These are phyloP conservation scores for Aspergillus bombycis DNA, from an alignment of 2,329 filamentous ascomycete species.

Conservation along the genomic window DNA sequence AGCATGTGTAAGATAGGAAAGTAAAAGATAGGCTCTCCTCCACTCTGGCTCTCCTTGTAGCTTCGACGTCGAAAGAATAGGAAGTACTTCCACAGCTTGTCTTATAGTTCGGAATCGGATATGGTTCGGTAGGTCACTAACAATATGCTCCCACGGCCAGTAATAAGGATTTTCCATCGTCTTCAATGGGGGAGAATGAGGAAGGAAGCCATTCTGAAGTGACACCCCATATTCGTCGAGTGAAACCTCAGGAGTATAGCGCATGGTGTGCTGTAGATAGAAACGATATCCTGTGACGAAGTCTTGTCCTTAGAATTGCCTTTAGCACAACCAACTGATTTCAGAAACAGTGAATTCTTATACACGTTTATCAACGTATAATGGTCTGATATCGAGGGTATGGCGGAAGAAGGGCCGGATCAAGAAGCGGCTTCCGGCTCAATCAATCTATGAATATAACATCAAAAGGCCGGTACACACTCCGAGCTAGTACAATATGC, in stretches of 20 bases:
- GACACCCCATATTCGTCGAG: constrained; percentile 70
- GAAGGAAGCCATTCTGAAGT: constrained; percentile 74
- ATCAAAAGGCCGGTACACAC: neutral
- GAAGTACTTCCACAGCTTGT: constrained; percentile 73
- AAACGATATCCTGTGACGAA: neutral
- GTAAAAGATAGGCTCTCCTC: constrained; percentile 77
- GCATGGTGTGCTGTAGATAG: constrained; percentile 23
- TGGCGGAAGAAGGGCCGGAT: constrained; percentile 9
- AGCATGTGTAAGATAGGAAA: constrained; percentile 75
- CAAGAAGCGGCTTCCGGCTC: constrained; percentile 2
- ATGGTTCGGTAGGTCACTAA: constrained; percentile 74
- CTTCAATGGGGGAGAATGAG: constrained; percentile 72
- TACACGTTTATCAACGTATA: neutral
- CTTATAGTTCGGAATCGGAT: constrained; percentile 76
- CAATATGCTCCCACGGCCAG: constrained; percentile 83
- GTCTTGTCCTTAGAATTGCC: neutral
- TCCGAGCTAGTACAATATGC: neutral
- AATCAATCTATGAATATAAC: neutral
- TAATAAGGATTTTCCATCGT: constrained; percentile 82
- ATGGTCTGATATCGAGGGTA: neutral
- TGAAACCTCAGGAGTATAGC: constrained; percentile 30
- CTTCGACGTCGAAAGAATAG: constrained; percentile 74
- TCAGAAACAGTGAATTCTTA: neutral
- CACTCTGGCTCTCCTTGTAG: constrained; percentile 82
- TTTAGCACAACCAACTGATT: neutral